A percentile compares a stretch with the other conserved stretches of the same genome.
These are phyloP conservation scores for Fonsecaea erecta DNA, from an alignment of 2,329 filamentous ascomycete species.

Conservation along the genomic window DNA sequence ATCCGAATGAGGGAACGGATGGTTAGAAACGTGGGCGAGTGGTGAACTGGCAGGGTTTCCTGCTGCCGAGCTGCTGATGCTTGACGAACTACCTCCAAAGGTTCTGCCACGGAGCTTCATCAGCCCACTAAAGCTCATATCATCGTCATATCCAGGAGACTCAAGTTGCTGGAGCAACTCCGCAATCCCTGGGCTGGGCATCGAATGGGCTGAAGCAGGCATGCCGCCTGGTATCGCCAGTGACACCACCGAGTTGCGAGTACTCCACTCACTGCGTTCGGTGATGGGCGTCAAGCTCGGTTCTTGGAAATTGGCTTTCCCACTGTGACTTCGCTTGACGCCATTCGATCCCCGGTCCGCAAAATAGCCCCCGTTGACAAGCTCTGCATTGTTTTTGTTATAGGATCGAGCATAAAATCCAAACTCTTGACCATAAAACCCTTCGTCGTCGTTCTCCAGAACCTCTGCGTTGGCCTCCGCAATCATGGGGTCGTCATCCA, in stretches of 20 bases:
- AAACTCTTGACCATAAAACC: conserved; percentile 95
- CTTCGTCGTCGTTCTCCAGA: conserved; percentile 87
- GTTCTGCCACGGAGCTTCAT: conserved; percentile 74
- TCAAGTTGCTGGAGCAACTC: conserved; percentile 70
- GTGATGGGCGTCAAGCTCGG: conserved; percentile 96
- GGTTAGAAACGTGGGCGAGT: conserved; percentile 40
- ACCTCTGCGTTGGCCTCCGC: conserved; percentile 94
- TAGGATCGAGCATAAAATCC: conserved; percentile 78
- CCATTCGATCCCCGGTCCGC: conserved; percentile 71
- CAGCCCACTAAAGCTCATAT: conserved; percentile 74
- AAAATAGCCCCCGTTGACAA: conserved; percentile 86
- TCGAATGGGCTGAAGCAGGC: conserved; percentile 53
- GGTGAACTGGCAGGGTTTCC: conserved; percentile 44
- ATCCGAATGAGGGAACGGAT: conserved; percentile 36
- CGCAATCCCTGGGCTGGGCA: conserved; percentile 74
- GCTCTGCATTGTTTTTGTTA: conserved; percentile 59
- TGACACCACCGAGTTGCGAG: conserved; percentile 86
- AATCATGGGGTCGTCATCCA: conserved; percentile 88
- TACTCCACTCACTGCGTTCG: conserved; percentile 93
- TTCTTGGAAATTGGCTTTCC: conserved; percentile 75
- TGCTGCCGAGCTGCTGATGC: conserved; percentile 61
- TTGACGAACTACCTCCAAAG: conserved; percentile 81
- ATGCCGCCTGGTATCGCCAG: conserved; percentile 59
- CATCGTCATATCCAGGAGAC: conserved; percentile 59
- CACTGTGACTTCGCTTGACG: conserved; percentile 69